Evolutionary conservation across 2,329 filamentous ascomycete species (phyloP), one percentile per base, ranked within the genome.

Genomic region (Talaromyces rugulosus): DNA sequence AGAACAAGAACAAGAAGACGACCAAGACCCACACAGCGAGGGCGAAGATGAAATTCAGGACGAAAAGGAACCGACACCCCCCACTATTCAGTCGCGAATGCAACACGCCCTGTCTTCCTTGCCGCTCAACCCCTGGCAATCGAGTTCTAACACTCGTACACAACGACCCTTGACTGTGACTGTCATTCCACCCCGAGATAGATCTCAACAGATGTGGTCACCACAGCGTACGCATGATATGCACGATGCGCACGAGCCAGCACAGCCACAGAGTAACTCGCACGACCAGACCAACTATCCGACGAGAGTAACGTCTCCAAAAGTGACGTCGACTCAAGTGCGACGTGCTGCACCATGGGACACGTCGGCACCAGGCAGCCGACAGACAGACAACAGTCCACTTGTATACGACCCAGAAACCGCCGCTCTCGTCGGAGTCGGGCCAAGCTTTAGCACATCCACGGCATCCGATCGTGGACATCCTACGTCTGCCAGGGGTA

Each of bases 171-270:
- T 86, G 12, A 84, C 84, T 2, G 80, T 87, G 23, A 88, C 84
- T 0, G 79, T 88, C 33, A 86, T 88, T 57, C 86, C 85, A 3
- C 84, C 85, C 4, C 83, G 85, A 63, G 81, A 81, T 28, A 77
- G 82, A 44, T 78, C 77, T 44, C 81, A 82, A 40, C 75, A 84
- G 53, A 82, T 82, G 5, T 86, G 83, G 82, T 84, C 80, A 50
- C 82, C 83, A 7, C 75, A 77, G 54, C 71, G 69, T 58, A 27
- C 52, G 16, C 28, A 18, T 27, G 44, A 18, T 27, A 27, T 11
- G 30, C 27, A 53, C 52, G 44, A 18, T 27, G 12, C 28, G 30
- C 27, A 53, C 14, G 50, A 53, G 27, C 50, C 23, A 53, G 42
- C 57, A 28, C 52, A 50, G 23, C 42, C 47, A 11, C 16, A 30